Percentiles rank a stretch among this genome's conserved stretches.
phyloP scores from a whole-genome alignment of 306 rosid genomes.

The Vicia sativa region DNA sequence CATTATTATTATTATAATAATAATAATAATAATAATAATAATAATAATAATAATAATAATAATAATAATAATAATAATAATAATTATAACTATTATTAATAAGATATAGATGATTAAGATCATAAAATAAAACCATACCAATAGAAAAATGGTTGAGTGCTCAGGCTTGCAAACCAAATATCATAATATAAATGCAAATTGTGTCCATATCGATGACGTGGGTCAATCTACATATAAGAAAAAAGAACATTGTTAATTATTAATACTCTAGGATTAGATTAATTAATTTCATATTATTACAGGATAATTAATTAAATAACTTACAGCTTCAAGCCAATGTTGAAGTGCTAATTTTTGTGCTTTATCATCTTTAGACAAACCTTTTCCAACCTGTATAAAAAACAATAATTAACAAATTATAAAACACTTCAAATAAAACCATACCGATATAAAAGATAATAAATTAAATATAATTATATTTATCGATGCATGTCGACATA shows the following conservation, averaged over 20 bases:
- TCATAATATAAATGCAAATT: slow-evolving; percentile 90
- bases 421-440: neutral
- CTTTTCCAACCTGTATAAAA: slow-evolving; percentile 77
- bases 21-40: no score
- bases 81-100: neutral
- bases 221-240: slow-evolving; percentile 72
- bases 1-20: no score
- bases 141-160: slow-evolving; percentile 93
- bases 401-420: neutral
- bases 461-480: no score
- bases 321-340: slow-evolving; percentile 99
- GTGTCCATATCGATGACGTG: slow-evolving; percentile 98
- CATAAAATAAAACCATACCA: slow-evolving; percentile 52
- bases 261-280: neutral
- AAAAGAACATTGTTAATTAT: slow-evolving; percentile 5
- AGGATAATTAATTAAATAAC: slow-evolving; percentile 23
- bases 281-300: neutral
- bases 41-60: no score
- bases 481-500: no score
- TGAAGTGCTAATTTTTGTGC: slow-evolving; percentile 92
- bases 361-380: slow-evolving; percentile 94
- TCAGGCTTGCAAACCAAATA: slow-evolving; percentile 82
- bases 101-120: neutral
- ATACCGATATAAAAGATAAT: no score
- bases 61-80: no score